phyloP scores from a whole-genome alignment of 495 filamentous ascomycete genomes.

The Pseudevernia furfuracea region DNA sequence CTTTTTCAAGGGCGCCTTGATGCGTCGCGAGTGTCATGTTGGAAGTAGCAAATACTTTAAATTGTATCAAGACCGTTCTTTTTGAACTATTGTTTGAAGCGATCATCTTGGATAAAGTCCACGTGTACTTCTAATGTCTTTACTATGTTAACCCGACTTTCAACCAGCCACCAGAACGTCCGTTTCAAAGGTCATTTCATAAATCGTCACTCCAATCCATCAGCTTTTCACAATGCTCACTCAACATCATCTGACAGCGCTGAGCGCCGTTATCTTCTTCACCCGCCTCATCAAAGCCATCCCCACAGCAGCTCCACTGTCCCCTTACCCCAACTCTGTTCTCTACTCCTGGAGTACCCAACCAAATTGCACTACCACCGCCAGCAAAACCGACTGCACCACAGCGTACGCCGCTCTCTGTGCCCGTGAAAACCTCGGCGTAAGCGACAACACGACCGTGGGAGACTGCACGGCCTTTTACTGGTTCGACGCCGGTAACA shows the following conservation, averaged over 20 bases:
- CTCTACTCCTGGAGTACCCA: constrained; percentile 2
- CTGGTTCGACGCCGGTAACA: constrained; percentile 10
- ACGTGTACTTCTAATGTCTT: no score
- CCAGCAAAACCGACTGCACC: constrained; percentile 4
- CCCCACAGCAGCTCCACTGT: not conserved
- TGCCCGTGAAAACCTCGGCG: not conserved
- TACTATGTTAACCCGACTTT: not conserved
- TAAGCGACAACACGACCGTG: constrained; percentile 7
- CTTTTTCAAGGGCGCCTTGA: not conserved
- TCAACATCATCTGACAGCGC: not conserved
- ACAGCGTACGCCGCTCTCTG: not conserved
- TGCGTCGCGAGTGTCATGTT: not conserved
- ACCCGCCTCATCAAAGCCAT: not conserved
- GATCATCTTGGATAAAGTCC: not conserved
- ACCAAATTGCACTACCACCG: constrained; percentile 1
- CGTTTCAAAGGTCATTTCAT: not conserved
- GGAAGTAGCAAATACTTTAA: not conserved
- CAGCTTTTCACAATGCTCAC: not conserved
- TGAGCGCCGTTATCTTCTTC: not conserved
- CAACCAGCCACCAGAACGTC: not conserved
- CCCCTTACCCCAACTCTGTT: not conserved
- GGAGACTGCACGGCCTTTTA: constrained; percentile 14
- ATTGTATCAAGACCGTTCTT: not conserved
- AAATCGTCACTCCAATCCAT: not conserved
- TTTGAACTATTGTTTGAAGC: not conserved